Evolutionary conservation across 2,329 filamentous ascomycete species (phyloP), one percentile per base, ranked within the genome.

Genomic region (Lachnum nothofagi): DNA sequence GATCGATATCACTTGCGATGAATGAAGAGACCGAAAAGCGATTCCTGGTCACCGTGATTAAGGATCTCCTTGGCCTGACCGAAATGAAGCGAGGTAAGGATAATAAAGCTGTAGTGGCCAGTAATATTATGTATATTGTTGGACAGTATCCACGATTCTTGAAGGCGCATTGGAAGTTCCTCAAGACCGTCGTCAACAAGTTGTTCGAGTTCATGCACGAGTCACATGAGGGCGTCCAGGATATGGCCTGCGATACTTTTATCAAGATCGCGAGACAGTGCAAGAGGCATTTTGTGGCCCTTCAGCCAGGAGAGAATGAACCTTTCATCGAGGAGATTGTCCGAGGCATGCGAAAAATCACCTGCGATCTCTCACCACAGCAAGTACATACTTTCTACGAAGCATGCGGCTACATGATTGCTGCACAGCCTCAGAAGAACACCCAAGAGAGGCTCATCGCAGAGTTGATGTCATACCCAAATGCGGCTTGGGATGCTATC

Each of bases 91-190:
- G 94, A 46, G 93, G 93, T 55, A 98, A 98, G 65, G 93, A 98
- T 74, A 98, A 98, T 79, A 98, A 98, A 69, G 93, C 93, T 10
- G 93, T 98, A 8, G 93, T 98, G 34, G 93, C 93, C 55, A 95
- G 89, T 72, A 98, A 98, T 72, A 98, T 98, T 65, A 98, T 98
- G 93, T 98, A 98, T 68, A 98, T 98, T 72, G 93, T 98, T 53
- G 93, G 93, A 51, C 93, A 98, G 67, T 98, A 98, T 66, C 93
- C 93, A 31, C 88, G 93, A 17, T 98, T 98, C 73, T 74, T 98
- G 62, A 98, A 98, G 74, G 93, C 93, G 1, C 93, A 98, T 69
- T 98, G 93, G 93, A 98, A 98, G 69, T 98, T 98, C 72, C 76
- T 98, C 48, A 98, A 98, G 82, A 98, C 93, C 2, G 93, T 98